phyloP scores from a whole-genome alignment of 148 eudicot genomes.

The Rhododendron vialii region DNA sequence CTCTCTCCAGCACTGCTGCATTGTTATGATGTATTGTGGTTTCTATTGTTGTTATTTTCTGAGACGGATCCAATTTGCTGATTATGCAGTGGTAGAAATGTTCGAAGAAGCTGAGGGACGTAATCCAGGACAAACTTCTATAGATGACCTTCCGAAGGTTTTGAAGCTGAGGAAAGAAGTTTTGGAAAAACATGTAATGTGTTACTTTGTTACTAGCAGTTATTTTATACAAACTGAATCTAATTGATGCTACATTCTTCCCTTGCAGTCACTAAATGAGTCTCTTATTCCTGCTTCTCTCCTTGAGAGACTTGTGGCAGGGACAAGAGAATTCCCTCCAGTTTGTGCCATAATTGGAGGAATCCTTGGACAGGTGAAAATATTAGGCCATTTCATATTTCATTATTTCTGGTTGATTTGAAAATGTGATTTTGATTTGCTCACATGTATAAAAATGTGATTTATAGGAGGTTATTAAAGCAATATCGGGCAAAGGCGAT shows the following conservation, averaged over 20 bases:
- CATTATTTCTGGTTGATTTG: not conserved
- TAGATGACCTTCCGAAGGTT: slow-evolving; percentile 65
- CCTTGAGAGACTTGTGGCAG: slow-evolving; percentile 63
- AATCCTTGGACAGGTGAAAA: slow-evolving; percentile 86
- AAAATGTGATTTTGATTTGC: not conserved
- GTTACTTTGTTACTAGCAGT: not conserved
- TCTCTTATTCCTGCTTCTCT: slow-evolving; percentile 83
- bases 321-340: slow-evolving; percentile 73
- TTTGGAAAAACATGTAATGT: slow-evolving; percentile 59
- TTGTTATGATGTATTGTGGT: not conserved
- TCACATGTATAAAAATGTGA: not conserved
- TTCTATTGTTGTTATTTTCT: not conserved
- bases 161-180: slow-evolving; percentile 69
- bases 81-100: slow-evolving; percentile 63
- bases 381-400: not conserved
- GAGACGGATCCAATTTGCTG: not conserved
- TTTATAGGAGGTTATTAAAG: slow-evolving; percentile 90
- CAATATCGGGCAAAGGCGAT: slow-evolving; percentile 91
- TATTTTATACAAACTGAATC: not conserved
- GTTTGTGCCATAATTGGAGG: slow-evolving; percentile 96
- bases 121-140: slow-evolving; percentile 57
- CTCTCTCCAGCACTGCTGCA: not conserved
- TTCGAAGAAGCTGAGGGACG: slow-evolving; percentile 76
- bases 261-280: slow-evolving; percentile 61
- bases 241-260: not conserved